Evolutionary conservation across 2,329 filamentous ascomycete genomes (phyloP), one percentile per base, ranked within the genome.

Genomic region (Calycina herbarum): DNA sequence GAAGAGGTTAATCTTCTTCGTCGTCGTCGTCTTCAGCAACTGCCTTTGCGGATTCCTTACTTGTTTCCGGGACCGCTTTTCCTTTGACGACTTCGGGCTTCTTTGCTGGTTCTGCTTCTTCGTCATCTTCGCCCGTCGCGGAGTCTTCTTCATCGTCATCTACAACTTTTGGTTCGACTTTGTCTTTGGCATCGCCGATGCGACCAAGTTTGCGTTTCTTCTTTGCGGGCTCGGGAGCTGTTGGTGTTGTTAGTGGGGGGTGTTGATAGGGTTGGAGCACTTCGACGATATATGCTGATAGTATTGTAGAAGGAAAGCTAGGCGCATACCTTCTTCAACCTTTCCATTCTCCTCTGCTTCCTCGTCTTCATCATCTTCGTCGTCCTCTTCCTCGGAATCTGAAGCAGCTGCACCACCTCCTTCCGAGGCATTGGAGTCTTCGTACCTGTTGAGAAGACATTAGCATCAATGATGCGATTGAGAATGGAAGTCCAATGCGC

Each of bases 351-450:
- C 64, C 58, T 71, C 67, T 40, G 70, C 67, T 17, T 68, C 67
- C 10, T 72, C 70, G 57, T 74, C 68, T 24, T 68, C 66, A 33
- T 68, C 65, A 64, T 71, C 67, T 38, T 68, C 64, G 29, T 70
- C 69, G 56, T 78, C 74, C 62, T 79, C 77, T 31, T 77, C 74
- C 24, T 80, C 78, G 64, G 76, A 74, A 40, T 73, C 76, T 69
- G 76, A 70, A 69, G 75, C 72, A 66, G 72, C 73, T 58, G 66
- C 71, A 61, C 72, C 71, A 63, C 74, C 69, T 51, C 45, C 45
- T 15, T 51, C 45, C 17, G 45, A 51, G 61, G 71, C 71, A 68
- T 76, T 70, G 64, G 75, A 71, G 68, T 76, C 76, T 68, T 79
- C 72, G 58, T 74, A 74, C 57, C 73, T 74, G 64, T 61, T 24